A percentile compares a stretch with the other conserved stretches of the same genome.
These are phyloP conservation scores for Quercus mongolica DNA, from an alignment of 306 rosid species.

Conservation along the genomic window DNA sequence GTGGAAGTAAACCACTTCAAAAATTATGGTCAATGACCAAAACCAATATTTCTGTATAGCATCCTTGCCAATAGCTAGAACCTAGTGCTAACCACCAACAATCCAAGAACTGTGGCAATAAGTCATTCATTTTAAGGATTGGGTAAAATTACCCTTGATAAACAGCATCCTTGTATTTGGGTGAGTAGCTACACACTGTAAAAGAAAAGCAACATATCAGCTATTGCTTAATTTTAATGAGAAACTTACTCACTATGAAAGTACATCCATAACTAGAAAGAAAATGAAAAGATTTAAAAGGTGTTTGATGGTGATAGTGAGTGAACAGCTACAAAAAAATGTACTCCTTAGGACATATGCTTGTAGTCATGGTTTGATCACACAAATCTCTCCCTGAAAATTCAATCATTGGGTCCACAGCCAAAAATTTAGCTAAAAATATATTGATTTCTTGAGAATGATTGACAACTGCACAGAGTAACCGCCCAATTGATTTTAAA, in stretches of 20 bases:
- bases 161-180: conserved; percentile 34
- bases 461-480: neutral
- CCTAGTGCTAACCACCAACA: too few species aligned
- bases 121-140: neutral
- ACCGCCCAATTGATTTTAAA: neutral
- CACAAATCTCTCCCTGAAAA: too few species aligned
- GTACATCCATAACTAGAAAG: neutral
- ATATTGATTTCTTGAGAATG: neutral
- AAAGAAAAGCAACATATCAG: conserved; percentile 3
- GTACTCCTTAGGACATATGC: neutral
- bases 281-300: neutral
- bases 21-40: neutral
- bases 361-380: neutral
- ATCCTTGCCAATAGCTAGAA: too few species aligned
- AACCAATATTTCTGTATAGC: too few species aligned
- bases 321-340: too few species aligned
- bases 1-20: neutral
- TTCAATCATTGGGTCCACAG: too few species aligned
- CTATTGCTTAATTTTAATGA: neutral
- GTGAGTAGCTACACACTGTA: conserved; percentile 43
- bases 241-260: neutral
- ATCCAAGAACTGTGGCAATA: neutral
- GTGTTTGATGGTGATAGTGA: neutral
- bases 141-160: conserved; percentile 27
- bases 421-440: too few species aligned